A percentile compares a stretch with the other conserved stretches of the same genome.
Evolutionary conservation across 257 asterid species (phyloP).

Genomic region (Cinchona pubescens): DNA sequence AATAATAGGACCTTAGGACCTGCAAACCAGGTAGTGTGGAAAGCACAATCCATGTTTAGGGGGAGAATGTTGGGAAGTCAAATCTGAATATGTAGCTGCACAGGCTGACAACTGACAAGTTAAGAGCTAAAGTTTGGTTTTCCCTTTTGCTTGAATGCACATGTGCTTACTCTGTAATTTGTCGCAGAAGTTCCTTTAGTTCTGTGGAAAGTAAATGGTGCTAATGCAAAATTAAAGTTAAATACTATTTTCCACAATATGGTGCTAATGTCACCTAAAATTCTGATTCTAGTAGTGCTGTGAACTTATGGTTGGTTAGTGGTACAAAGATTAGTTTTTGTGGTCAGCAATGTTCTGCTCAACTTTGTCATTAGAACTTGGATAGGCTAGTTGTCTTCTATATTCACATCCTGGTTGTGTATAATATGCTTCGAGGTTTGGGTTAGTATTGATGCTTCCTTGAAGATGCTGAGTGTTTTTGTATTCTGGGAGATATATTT

Average conservation of each 20-base stretch:
- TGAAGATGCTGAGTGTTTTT: background rate
- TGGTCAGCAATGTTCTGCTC: no score
- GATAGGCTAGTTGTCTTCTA: background rate
- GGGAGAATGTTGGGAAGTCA: conserved; percentile 12
- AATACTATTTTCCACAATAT: background rate
- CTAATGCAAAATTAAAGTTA: background rate
- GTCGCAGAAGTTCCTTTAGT: no score
- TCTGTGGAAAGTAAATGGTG: background rate
- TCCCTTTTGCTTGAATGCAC: background rate
- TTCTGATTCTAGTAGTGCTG: background rate
- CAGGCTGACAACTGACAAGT: background rate
- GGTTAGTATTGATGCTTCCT: background rate
- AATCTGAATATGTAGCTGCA: no score
- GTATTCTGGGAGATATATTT: background rate
- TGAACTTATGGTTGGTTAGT: background rate
- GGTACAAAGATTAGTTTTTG: background rate
- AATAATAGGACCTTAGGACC: conserved; percentile 19
- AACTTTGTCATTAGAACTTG: background rate
- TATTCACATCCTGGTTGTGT: background rate
- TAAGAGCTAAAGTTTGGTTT: background rate
- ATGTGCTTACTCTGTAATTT: background rate
- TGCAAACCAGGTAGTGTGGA: conserved; percentile 1
- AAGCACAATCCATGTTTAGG: conserved; percentile 16
- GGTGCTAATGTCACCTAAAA: background rate
- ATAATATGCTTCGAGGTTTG: background rate